Evolutionary conservation across 805 yeast genomes (phyloP).

Genomic region (Candida mattraensis): DNA sequence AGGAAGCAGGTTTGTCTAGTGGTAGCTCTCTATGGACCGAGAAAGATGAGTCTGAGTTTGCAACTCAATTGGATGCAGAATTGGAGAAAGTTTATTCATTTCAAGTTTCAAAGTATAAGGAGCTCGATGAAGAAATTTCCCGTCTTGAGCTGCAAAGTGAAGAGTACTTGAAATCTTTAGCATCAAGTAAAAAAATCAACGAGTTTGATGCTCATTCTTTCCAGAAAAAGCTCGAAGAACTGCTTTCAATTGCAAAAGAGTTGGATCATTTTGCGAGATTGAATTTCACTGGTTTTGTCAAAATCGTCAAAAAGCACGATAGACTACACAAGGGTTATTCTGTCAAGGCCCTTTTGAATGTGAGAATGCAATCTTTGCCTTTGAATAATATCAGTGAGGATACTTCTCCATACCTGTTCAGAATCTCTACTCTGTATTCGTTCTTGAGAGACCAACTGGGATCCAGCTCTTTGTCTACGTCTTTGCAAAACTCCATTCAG

Average conservation of each 20-base stretch:
- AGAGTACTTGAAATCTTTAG: slow-evolving; percentile 30
- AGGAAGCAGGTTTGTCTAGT: slow-evolving; percentile 12
- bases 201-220: slow-evolving; percentile 59
- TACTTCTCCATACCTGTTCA: slow-evolving; percentile 85
- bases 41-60: slow-evolving; percentile 69
- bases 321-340: slow-evolving; percentile 83
- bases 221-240: slow-evolving; percentile 69
- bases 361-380: slow-evolving; percentile 82
- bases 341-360: slow-evolving; percentile 87
- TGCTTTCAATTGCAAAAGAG: slow-evolving; percentile 74
- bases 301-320: slow-evolving; percentile 95
- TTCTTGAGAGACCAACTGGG: slow-evolving; percentile 74
- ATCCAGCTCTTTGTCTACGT: slow-evolving; percentile 31
- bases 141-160: slow-evolving; percentile 62
- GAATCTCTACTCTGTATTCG: slow-evolving; percentile 77
- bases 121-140: slow-evolving; percentile 62
- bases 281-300: slow-evolving; percentile 92
- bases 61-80: slow-evolving; percentile 62
- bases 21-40: slow-evolving; percentile 55
- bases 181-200: slow-evolving; percentile 23
- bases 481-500: slow-evolving; percentile 46
- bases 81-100: slow-evolving; percentile 76
- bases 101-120: slow-evolving; percentile 66
- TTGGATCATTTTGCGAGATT: slow-evolving; percentile 87
- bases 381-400: slow-evolving; percentile 82